Percentiles rank a stretch among this genome's conserved stretches.
phyloP scores from a whole-genome alignment of 441 rosid genomes.

The Omphalea diandra region DNA sequence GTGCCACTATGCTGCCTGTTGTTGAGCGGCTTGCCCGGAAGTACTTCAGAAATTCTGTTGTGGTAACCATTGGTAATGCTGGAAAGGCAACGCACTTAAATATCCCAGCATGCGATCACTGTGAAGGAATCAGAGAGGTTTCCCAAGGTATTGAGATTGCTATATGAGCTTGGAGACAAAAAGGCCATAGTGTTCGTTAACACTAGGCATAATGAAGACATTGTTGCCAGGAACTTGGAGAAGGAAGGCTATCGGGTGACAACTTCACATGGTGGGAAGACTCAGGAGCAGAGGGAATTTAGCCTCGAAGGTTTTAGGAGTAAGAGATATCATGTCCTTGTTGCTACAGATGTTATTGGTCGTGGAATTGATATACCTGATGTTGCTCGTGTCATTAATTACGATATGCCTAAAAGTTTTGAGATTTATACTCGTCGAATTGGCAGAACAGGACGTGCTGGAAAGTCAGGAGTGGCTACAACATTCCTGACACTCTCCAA shows the following conservation, averaged over 20 bases:
- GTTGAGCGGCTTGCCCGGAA: constrained; percentile 95
- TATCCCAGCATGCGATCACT: constrained; percentile 79
- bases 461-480: constrained; percentile 89
- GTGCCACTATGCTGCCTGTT: constrained; percentile 94
- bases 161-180: constrained; percentile 80
- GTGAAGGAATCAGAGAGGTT: constrained; percentile 79
- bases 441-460: constrained; percentile 96
- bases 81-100: constrained; percentile 89
- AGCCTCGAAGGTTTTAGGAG: constrained; percentile 87
- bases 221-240: constrained; percentile 75
- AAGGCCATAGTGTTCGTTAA: constrained; percentile 91
- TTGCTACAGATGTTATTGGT: constrained; percentile 95
- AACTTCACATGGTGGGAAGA: constrained; percentile 91
- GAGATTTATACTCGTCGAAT: constrained; percentile 94
- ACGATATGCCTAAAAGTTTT: constrained; percentile 82
- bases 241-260: constrained; percentile 87
- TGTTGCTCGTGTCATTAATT: constrained; percentile 91
- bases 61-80: constrained; percentile 89
- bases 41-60: constrained; percentile 92
- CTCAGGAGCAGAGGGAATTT: constrained; percentile 92
- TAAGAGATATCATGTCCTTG: constrained; percentile 81
- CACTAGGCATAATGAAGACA: constrained; percentile 72
- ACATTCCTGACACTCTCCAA: constrained; percentile 88
- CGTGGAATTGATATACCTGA: constrained; percentile 94
- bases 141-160: constrained; percentile 62